These are phyloP conservation scores for Dioszegia hungarica DNA, from an alignment of 768 basidiomycete species.

Conservation along the genomic window DNA sequence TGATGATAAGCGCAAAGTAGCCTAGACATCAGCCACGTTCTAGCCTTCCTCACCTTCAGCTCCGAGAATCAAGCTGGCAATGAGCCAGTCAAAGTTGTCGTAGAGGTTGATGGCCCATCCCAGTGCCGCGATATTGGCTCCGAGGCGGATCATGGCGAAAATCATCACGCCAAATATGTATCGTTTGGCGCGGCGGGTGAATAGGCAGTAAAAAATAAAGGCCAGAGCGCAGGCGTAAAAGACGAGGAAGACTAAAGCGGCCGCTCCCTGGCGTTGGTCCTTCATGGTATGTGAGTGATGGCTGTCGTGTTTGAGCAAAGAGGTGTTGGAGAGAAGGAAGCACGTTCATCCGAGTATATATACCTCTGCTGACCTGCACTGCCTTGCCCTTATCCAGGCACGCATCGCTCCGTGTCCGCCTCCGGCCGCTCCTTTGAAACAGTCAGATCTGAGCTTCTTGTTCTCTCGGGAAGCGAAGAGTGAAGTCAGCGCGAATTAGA, in stretches of 20 bases:
- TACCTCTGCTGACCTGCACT: too few species aligned
- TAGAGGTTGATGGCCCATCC: slow-evolving; percentile 6
- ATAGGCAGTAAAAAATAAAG: slow-evolving; percentile 1
- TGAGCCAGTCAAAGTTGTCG: slow-evolving; percentile 1
- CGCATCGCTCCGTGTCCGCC: too few species aligned
- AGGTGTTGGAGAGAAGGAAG: background rate
- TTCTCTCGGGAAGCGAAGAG: too few species aligned
- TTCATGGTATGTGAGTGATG: background rate
- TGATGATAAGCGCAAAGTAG: slow-evolving; percentile 2
- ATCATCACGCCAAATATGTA: background rate
- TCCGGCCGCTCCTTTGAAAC: too few species aligned
- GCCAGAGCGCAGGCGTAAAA: background rate
- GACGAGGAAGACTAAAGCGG: slow-evolving; percentile 1
- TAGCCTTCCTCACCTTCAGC: background rate
- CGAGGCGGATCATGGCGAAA: slow-evolving; percentile 1
- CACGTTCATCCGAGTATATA: too few species aligned
- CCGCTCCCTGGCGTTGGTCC: background rate
- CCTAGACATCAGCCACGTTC: background rate
- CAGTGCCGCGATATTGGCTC: background rate
- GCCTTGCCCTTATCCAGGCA: too few species aligned
- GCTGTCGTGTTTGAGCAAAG: background rate
- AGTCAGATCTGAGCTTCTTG: too few species aligned
- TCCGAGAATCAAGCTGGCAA: slow-evolving; percentile 2
- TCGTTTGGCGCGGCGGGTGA: background rate
- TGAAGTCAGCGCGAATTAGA: too few species aligned